Evolutionary conservation across 352 stramenopile genomes (phyloP).

Genomic region (Phytopythium cucurbitacearum): DNA sequence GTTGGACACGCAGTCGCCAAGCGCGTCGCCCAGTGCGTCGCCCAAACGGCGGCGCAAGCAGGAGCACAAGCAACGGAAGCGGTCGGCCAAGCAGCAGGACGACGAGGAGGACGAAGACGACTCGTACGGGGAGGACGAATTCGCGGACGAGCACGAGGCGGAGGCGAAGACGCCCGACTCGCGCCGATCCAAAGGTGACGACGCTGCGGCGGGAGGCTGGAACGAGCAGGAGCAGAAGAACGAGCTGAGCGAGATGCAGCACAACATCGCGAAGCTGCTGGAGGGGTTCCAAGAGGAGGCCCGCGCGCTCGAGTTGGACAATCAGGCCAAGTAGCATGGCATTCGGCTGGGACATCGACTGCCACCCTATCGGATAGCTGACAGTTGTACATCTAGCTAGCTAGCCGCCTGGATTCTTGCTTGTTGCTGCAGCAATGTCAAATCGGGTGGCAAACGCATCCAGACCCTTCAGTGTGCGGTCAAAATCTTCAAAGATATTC

Average conservation of each 20-base stretch:
- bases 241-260: slow-evolving; percentile 52
- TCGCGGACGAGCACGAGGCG: slow-evolving; percentile 14
- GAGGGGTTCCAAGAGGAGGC: slow-evolving; percentile 54
- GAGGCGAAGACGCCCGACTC: slow-evolving; percentile 11
- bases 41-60: slow-evolving; percentile 20
- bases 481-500: too few relatives aligned
- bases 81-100: slow-evolving; percentile 24
- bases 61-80: slow-evolving; percentile 11
- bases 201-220: slow-evolving; percentile 26
- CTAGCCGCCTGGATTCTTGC: too few relatives aligned
- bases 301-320: slow-evolving; percentile 35
- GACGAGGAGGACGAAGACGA: slow-evolving; percentile 20
- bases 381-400: too few relatives aligned
- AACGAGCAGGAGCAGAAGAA: slow-evolving; percentile 53
- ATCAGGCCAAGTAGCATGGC: slow-evolving; percentile 19
- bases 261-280: slow-evolving; percentile 63
- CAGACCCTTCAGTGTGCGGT: too few relatives aligned
- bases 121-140: slow-evolving; percentile 12
- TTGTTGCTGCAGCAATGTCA: too few relatives aligned
- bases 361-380: too few relatives aligned
- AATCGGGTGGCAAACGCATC: too few relatives aligned
- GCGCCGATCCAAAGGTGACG: slow-evolving; percentile 2
- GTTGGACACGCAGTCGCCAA: slow-evolving; percentile 14
- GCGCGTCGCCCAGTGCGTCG: slow-evolving; percentile 14
- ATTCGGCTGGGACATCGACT: too few relatives aligned